A percentile compares a stretch with the other conserved stretches of the same genome.
These are phyloP conservation scores for Trametes gibbosa DNA, from an alignment of 768 basidiomycete genomes.

Conservation along the genomic window DNA sequence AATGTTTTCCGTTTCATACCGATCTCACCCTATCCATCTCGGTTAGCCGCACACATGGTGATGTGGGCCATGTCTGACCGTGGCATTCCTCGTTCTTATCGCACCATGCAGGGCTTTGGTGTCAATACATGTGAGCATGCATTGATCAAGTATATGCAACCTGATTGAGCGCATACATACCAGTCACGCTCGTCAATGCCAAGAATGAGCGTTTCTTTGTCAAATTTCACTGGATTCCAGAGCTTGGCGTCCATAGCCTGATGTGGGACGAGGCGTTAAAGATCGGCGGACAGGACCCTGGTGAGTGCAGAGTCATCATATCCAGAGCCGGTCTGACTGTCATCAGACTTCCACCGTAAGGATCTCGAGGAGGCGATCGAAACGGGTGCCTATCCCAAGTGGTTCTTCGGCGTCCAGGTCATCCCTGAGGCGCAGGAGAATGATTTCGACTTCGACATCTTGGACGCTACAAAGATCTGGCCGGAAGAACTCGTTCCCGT, in stretches of 20 bases:
- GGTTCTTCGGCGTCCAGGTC: conserved; percentile 74
- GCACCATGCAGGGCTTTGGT: conserved; percentile 89
- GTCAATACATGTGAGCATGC: conserved; percentile 65
- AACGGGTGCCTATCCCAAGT: conserved; percentile 67
- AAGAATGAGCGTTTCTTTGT: conserved; percentile 73
- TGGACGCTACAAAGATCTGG: conserved; percentile 86
- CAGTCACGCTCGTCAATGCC: conserved; percentile 58
- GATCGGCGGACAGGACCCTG: conserved; percentile 78
- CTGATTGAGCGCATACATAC: background rate
- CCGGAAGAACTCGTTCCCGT: conserved; percentile 80
- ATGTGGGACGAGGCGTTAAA: conserved; percentile 92
- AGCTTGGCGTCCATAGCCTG: conserved; percentile 80
- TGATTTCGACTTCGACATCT: conserved; percentile 82
- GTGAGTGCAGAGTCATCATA: conserved; percentile 30
- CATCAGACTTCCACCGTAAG: conserved; percentile 79
- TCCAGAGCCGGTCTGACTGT: background rate
- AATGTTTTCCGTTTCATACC: background rate
- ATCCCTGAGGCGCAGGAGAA: conserved; percentile 72
- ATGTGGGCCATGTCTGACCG: conserved; percentile 89
- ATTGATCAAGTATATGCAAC: no score
- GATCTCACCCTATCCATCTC: background rate
- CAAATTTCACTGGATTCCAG: conserved; percentile 83
- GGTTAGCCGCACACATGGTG: conserved; percentile 62
- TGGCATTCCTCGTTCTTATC: conserved; percentile 77
- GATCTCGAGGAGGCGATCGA: conserved; percentile 84